These are phyloP conservation scores for Zygosaccharomyces bailii DNA, from an alignment of 805 yeast species.

Conservation along the genomic window DNA sequence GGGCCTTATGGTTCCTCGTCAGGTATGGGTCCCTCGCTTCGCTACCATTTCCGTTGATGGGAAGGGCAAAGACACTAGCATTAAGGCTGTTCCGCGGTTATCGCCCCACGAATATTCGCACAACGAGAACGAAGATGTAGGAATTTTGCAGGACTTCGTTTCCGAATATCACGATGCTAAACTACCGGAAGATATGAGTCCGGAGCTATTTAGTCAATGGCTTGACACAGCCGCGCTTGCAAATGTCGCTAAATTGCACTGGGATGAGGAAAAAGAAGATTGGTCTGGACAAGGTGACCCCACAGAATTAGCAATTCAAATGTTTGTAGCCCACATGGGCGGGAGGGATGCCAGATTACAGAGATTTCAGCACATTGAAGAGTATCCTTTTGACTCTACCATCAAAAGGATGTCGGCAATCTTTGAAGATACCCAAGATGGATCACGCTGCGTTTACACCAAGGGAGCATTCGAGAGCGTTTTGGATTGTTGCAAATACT, in stretches of 20 bases:
- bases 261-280: conserved; percentile 40
- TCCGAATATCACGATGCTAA: conserved; percentile 15
- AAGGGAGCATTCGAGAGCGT: conserved; percentile 91
- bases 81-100: conserved; percentile 72
- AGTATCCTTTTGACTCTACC: conserved; percentile 79
- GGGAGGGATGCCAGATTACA: conserved; percentile 22
- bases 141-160: conserved; percentile 28
- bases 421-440: conserved; percentile 54
- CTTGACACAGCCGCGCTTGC: conserved; percentile 68
- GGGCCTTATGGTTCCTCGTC: conserved; percentile 85
- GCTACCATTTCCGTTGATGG: conserved; percentile 59
- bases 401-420: conserved; percentile 86
- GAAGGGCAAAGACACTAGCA: conserved; percentile 74
- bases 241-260: conserved; percentile 66
- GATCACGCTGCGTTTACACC: conserved; percentile 56
- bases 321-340: conserved; percentile 59
- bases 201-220: conserved; percentile 46
- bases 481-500: conserved; percentile 56
- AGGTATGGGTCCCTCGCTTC: conserved; percentile 78
- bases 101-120: conserved; percentile 41
- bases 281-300: conserved; percentile 90
- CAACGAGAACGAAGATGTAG: conserved; percentile 32
- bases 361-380: conserved; percentile 54
- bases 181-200: conserved; percentile 20
- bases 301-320: conserved; percentile 85